Evolutionary conservation across 495 filamentous ascomycete genomes (phyloP).

Genomic region (Aspergillus bridgeri): DNA sequence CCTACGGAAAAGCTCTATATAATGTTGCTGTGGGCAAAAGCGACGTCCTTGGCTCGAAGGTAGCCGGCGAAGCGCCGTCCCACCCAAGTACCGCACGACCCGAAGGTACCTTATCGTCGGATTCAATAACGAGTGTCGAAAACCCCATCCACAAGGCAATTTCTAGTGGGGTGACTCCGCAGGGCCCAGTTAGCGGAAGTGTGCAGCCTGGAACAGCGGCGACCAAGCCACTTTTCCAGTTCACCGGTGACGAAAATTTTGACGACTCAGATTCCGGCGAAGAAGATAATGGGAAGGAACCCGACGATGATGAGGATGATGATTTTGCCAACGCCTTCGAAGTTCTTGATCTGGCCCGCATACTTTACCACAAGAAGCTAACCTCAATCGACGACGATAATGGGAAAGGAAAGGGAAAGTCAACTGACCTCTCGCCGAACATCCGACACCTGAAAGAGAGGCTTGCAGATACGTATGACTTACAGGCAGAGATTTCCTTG

Average conservation of each 20-base stretch:
- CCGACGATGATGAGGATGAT: constrained; percentile 70
- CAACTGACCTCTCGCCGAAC: constrained; percentile 44
- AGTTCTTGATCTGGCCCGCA: constrained; percentile 82
- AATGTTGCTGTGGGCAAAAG: constrained; percentile 90
- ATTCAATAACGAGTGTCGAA: constrained; percentile 14
- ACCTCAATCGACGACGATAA: constrained; percentile 47
- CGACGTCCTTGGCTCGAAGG: constrained; percentile 84
- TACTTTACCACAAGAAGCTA: constrained; percentile 66
- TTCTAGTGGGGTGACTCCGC: constrained; percentile 18
- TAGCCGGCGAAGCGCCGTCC: constrained; percentile 54
- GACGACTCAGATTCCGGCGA: constrained; percentile 73
- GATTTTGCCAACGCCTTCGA: constrained; percentile 89
- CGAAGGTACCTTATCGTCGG: constrained; percentile 15
- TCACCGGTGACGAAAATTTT: constrained; percentile 91
- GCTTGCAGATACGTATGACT: constrained; percentile 84
- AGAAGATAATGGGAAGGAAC: constrained; percentile 45
- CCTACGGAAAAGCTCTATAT: constrained; percentile 89
- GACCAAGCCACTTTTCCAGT: constrained; percentile 80
- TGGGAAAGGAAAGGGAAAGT: constrained; percentile 54
- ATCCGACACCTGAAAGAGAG: constrained; percentile 70
- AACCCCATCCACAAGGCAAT: constrained; percentile 31
- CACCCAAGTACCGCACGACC: constrained; percentile 31
- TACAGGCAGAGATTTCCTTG: constrained; percentile 88
- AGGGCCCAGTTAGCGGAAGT: constrained; percentile 39
- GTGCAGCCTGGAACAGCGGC: constrained; percentile 33